Conservation (phyloP, 2,329 filamentous ascomycete species). For the Ceratocystiopsis brevicomis region DNA sequence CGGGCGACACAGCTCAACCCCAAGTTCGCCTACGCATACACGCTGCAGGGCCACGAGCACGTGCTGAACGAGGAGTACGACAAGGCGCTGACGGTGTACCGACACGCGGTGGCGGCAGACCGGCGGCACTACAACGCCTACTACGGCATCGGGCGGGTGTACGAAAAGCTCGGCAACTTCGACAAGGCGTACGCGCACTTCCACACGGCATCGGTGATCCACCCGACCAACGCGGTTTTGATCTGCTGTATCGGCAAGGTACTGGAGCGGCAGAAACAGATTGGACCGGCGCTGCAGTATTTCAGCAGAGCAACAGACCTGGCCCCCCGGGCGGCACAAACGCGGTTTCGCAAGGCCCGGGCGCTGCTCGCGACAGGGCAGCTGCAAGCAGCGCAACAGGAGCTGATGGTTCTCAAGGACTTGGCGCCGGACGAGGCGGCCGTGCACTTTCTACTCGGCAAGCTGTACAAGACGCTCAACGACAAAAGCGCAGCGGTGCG, state of each 20-base stretch:
- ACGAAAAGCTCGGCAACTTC: constrained; percentile 77
- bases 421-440: constrained; percentile 87
- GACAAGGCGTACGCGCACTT: constrained; percentile 87
- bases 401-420: constrained; percentile 77
- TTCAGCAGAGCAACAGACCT: constrained; percentile 70
- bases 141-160: constrained; percentile 71
- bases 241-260: constrained; percentile 85
- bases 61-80: constrained; percentile 94
- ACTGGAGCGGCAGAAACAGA: constrained; percentile 73
- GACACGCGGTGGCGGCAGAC: constrained; percentile 70
- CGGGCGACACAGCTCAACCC: constrained; percentile 80
- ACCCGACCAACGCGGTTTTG: constrained; percentile 81
- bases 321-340: constrained; percentile 62
- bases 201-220: constrained; percentile 70
- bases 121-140: constrained; percentile 94
- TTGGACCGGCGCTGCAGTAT: constrained; percentile 56
- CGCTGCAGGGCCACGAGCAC: constrained; percentile 87
- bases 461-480: constrained; percentile 55
- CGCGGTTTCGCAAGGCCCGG: constrained; percentile 83
- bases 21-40: constrained; percentile 88
- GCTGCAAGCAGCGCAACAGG: constrained; percentile 54
- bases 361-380: constrained; percentile 59
- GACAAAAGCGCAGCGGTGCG: constrained; percentile 67
- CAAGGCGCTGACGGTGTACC: constrained; percentile 75
- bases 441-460: constrained; percentile 85